These are phyloP conservation scores for Debaryomyces hansenii DNA, from an alignment of 805 yeast genomes.

Conservation along the genomic window DNA sequence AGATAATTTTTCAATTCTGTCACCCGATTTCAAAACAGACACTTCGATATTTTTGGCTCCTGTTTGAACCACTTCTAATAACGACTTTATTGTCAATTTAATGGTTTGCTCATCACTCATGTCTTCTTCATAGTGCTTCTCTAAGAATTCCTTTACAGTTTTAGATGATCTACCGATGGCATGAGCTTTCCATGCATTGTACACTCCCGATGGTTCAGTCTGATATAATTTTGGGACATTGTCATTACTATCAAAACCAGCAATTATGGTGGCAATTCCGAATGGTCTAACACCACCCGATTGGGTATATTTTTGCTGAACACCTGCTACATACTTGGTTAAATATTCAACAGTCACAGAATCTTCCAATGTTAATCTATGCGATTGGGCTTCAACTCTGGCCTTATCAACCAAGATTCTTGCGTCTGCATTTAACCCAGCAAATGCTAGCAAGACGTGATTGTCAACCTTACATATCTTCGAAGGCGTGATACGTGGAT, in stretches of 20 bases:
- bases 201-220: slow-evolving; percentile 97
- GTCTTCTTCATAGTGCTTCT: slow-evolving; percentile 74
- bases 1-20: slow-evolving; percentile 56
- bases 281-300: slow-evolving; percentile 98
- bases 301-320: slow-evolving; percentile 95
- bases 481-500: slow-evolving; percentile 93
- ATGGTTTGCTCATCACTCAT: slow-evolving; percentile 69
- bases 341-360: slow-evolving; percentile 89
- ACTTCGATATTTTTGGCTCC: slow-evolving; percentile 97
- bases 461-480: slow-evolving; percentile 90
- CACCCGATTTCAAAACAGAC: slow-evolving; percentile 76
- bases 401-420: slow-evolving; percentile 93
- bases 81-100: slow-evolving; percentile 77
- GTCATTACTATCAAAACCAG: slow-evolving; percentile 92
- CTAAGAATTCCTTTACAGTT: slow-evolving; percentile 93
- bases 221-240: slow-evolving; percentile 79
- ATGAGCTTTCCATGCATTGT: slow-evolving; percentile 96
- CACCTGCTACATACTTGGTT: slow-evolving; percentile 95
- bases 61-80: slow-evolving; percentile 95
- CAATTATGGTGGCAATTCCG: slow-evolving; percentile 92
- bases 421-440: slow-evolving; percentile 98
- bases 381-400: slow-evolving; percentile 94
- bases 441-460: slow-evolving; percentile 90
- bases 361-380: slow-evolving; percentile 90
- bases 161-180: slow-evolving; percentile 94